These are phyloP conservation scores for Bimuria novae-zelandiae DNA, from an alignment of 2,329 filamentous ascomycete genomes.

Conservation along the genomic window DNA sequence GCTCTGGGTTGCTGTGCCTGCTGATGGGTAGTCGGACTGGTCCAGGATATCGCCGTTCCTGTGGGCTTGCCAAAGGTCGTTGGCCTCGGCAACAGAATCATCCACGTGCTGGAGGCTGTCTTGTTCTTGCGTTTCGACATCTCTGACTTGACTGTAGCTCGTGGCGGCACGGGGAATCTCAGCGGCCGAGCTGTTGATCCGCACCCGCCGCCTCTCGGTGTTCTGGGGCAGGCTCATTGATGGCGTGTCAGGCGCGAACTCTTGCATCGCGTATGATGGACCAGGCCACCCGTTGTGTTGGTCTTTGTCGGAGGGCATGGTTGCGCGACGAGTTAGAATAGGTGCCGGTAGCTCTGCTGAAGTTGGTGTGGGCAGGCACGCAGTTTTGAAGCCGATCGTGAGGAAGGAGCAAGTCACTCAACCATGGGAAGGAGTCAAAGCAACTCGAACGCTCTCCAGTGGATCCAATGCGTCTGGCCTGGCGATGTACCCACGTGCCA, in stretches of 20 bases:
- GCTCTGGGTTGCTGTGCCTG: conserved; percentile 16
- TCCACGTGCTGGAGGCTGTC: conserved; percentile 12
- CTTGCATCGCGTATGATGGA: conserved; percentile 8
- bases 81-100: conserved; percentile 24
- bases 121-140: conserved; percentile 13
- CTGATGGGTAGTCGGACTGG: conserved; percentile 8
- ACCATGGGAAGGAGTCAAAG: too few species aligned
- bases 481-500: not conserved
- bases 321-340: not conserved
- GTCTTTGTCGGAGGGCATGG: not conserved
- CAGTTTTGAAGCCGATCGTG: not conserved
- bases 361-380: not conserved
- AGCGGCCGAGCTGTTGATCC: conserved; percentile 36
- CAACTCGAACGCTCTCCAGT: too few species aligned
- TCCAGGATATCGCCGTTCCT: conserved; percentile 5
- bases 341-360: not conserved
- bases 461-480: not conserved
- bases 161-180: conserved; percentile 21
- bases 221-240: not conserved
- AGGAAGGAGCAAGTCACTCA: not conserved
- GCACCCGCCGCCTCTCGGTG: conserved; percentile 19
- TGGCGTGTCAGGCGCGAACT: not conserved
- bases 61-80: conserved; percentile 29
- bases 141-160: conserved; percentile 20
- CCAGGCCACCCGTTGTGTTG: not conserved